Evolutionary conservation across 169 alveolate species (phyloP).

Genomic region (Plasmodium sp.): DNA sequence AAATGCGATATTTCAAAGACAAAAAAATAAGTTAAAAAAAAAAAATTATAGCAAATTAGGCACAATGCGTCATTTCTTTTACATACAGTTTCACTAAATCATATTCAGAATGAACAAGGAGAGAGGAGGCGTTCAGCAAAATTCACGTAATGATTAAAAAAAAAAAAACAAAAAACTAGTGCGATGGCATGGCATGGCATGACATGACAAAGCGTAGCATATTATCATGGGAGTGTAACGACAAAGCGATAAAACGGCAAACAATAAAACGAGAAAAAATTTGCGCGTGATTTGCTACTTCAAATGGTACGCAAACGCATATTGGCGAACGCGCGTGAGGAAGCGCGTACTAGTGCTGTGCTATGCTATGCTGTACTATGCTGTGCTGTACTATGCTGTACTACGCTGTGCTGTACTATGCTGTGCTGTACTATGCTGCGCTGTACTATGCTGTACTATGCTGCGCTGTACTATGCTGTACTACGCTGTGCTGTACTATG

Average conservation of each 20-base stretch:
- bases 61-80: neutral
- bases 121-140: neutral
- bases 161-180: neutral
- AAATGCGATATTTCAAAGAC: constrained; percentile 8
- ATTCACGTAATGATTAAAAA: neutral
- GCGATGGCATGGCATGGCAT: neutral
- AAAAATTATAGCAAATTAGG: neutral
- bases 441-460: too few species aligned
- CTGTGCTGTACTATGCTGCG: too few species aligned
- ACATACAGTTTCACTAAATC: neutral
- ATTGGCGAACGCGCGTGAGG: neutral
- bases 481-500: too few species aligned
- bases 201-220: neutral
- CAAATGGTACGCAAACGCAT: neutral
- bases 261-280: neutral
- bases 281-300: neutral
- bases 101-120: neutral
- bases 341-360: neutral
- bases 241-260: neutral
- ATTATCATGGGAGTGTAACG: neutral
- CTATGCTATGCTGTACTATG: neutral
- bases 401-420: too few species aligned
- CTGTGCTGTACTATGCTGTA: too few species aligned
- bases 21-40: neutral
- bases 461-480: neutral